Conservation (phyloP, 345 rosid species). For the Hibiscus trionum region DNA sequence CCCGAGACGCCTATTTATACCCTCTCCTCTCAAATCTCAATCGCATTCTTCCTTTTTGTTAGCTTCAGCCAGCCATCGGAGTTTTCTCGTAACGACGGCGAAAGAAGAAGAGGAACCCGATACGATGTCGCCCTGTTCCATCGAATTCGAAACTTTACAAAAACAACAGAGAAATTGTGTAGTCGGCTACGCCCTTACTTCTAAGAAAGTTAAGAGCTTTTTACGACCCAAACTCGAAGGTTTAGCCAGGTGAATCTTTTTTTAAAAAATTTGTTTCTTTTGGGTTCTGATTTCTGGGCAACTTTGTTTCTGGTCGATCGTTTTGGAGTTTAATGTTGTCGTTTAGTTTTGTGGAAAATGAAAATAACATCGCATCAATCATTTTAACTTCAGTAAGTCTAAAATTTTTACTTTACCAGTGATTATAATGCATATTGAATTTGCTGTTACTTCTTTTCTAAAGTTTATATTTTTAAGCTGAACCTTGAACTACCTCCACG, state of each 20-base stretch:
- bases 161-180: constrained; percentile 23
- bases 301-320: constrained; percentile 7
- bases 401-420: background rate
- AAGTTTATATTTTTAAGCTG: background rate
- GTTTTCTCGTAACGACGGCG: constrained; percentile 9
- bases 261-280: background rate
- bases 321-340: background rate
- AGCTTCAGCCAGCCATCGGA: constrained; percentile 5
- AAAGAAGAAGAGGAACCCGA: constrained; percentile 7
- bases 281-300: background rate
- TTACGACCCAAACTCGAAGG: constrained; percentile 65
- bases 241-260: constrained; percentile 47
- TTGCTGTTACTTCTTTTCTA: background rate
- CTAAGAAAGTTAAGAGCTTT: constrained; percentile 72
- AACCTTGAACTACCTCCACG: background rate
- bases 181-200: constrained; percentile 77
- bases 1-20: background rate
- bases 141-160: constrained; percentile 14
- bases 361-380: background rate
- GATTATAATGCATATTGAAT: background rate
- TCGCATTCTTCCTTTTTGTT: background rate
- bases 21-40: background rate
- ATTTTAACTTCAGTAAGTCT: background rate
- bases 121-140: constrained; percentile 8
- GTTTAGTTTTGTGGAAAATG: background rate